phyloP scores from a whole-genome alignment of 139 green algal genomes.

The Volvox reticuliferus region DNA sequence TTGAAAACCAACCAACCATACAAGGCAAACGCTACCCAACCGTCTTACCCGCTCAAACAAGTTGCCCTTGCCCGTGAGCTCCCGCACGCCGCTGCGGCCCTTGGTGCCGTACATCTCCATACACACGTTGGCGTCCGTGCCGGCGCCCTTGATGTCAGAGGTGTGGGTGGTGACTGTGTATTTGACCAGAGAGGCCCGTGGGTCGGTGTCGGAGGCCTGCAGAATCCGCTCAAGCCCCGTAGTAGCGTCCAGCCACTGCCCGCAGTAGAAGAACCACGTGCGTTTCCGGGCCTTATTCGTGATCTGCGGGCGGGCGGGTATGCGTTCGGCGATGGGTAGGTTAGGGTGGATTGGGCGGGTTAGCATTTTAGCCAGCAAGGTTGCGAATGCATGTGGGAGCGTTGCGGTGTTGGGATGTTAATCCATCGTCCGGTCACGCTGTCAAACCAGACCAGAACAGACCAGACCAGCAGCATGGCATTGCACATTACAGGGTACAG shows the following conservation, averaged over 20 bases:
- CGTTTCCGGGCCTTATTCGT: constrained; percentile 20
- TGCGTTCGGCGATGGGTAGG: too few relatives aligned
- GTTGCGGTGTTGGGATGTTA: too few relatives aligned
- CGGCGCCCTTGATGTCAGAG: constrained; percentile 62
- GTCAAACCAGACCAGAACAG: too few relatives aligned
- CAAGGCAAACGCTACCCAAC: too few relatives aligned
- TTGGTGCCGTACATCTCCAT: constrained; percentile 67
- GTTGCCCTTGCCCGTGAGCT: constrained; percentile 61
- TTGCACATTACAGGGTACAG: not conserved
- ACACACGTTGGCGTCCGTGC: constrained; percentile 75
- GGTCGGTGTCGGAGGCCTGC: constrained; percentile 51
- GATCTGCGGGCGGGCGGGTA: constrained; percentile 24
- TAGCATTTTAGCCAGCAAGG: too few relatives aligned
- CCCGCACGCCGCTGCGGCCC: constrained; percentile 41
- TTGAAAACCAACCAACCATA: not conserved
- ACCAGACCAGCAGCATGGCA: too few relatives aligned
- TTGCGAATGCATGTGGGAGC: too few relatives aligned
- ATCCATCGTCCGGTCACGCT: too few relatives aligned
- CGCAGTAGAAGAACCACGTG: constrained; percentile 66
- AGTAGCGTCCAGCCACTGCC: constrained; percentile 63
- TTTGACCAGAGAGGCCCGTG: constrained; percentile 40
- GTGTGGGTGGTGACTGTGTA: constrained; percentile 64
- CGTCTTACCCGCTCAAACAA: constrained; percentile 56
- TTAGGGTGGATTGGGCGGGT: too few relatives aligned
- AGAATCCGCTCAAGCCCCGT: constrained; percentile 67